Evolutionary conservation across 108 stramenopile species (phyloP), one percentile per base, ranked within the genome.

Genomic region (Pseudonitzschia pungens): DNA sequence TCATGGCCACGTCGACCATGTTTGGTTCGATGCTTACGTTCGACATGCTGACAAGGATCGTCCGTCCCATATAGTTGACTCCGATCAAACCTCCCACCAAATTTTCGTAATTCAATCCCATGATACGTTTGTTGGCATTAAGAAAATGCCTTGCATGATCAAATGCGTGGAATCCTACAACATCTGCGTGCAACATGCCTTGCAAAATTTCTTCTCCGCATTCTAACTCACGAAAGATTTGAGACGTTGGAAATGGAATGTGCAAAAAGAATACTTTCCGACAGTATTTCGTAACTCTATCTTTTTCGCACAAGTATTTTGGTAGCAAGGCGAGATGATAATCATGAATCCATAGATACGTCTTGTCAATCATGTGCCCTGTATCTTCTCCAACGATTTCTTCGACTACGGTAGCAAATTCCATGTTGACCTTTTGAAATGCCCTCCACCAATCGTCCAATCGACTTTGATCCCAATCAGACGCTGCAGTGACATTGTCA

Each of bases 141-240:
- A 99, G 81, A 82, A 99, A 99, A 77, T 99, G 99, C 11, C 99
- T 84, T 3, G 99, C 98, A 76, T 99, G 98, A 77, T 99, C 98
- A 87, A 99, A 99, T 12, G 99, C 95, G 83, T 99, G 99, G 77
- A 99, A 99, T 43, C 99, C 99, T 27, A 99, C 92, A 16, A 99
- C 93, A 81, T 99, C 97, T 1, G 99, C 98, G 68, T 89, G 87
- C n/a, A 99, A 81, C 92, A 99, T 95, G 15, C 98, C 98, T 71
- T 95, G 86, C 40, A 99, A 73, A 48, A 99, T 86, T 10, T 80
- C 83, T 80, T 95, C 94, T 36, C 98, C 97, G 69, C 86, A 92
- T 68, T 97, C 94, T 16, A 99, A 78, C 26, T 99, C 95, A 4
- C 99, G 92, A 75, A 99, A 99, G 59, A 99, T 92, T 76, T 99